phyloP scores from a whole-genome alignment of 306 rosid species.

The Fragaria vesca region DNA sequence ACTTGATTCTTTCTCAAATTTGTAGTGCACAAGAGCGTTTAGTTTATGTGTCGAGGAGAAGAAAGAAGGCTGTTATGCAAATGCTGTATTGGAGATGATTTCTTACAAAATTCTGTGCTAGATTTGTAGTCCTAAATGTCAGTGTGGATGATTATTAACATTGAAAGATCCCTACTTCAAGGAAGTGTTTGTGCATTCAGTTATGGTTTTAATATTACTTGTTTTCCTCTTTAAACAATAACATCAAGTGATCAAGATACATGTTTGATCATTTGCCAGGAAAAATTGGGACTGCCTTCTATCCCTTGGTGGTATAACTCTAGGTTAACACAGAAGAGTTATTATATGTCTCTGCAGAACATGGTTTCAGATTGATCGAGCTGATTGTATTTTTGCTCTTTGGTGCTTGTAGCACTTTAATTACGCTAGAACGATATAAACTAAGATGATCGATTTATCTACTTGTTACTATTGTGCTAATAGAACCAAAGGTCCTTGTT shows the following conservation, averaged over 20 bases:
- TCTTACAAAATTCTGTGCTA: constrained; percentile 16
- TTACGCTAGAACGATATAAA: neutral
- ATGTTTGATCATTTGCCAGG: neutral
- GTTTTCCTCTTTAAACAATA: neutral
- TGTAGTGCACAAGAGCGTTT: constrained; percentile 25
- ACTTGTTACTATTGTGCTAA: neutral
- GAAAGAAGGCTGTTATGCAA: constrained; percentile 23
- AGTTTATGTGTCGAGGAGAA: constrained; percentile 26
- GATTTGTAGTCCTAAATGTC: constrained; percentile 25
- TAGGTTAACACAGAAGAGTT: neutral
- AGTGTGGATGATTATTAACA: constrained; percentile 4
- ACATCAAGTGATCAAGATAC: neutral
- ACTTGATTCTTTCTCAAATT: constrained; percentile 29
- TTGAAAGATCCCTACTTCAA: neutral
- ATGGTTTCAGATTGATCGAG: neutral
- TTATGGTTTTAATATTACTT: neutral
- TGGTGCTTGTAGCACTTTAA: neutral
- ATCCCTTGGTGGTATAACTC: neutral
- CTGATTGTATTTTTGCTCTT: neutral
- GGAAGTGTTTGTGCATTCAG: neutral
- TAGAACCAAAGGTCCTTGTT: too few relatives aligned
- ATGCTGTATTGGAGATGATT: constrained; percentile 14
- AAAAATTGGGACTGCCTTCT: neutral
- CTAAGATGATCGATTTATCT: neutral
- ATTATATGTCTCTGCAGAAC: neutral